A percentile compares a stretch with the other conserved stretches of the same genome.
Conservation (phyloP, 192 early-diverging fungal species). For the Allomyces macrogynus region DNA sequence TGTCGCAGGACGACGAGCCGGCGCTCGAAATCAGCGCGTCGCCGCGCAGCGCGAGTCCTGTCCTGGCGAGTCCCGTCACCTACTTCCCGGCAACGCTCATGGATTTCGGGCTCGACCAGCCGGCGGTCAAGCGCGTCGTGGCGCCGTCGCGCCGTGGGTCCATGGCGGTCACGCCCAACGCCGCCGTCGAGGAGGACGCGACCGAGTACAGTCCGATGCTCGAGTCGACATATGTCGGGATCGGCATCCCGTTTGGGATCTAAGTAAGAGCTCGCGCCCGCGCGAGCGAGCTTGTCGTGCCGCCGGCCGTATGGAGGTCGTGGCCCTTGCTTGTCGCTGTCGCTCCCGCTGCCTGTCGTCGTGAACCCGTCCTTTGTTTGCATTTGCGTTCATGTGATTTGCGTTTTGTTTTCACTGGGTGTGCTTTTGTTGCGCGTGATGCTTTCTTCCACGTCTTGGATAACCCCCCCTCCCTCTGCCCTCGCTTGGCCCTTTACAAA, state of each 20-base stretch:
- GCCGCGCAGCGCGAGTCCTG: neutral
- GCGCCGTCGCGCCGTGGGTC: no score
- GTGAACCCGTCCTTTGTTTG: no score
- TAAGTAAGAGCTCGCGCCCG: neutral
- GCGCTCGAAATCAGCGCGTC: neutral
- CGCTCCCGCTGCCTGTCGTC: no score
- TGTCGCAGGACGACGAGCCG: neutral
- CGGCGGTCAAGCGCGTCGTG: neutral
- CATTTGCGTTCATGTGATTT: no score
- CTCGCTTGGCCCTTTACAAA: no score
- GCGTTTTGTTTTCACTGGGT: no score
- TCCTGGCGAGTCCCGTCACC: neutral
- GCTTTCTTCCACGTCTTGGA: no score
- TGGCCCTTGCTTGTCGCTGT: neutral
- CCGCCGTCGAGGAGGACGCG: neutral
- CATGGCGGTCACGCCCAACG: neutral
- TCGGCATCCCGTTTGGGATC: neutral
- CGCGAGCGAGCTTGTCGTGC: no score
- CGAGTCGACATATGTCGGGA: neutral
- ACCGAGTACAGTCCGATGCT: neutral
- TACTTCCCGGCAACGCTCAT: neutral
- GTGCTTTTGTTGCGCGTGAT: no score
- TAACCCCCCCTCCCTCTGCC: no score
- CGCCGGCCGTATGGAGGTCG: no score
- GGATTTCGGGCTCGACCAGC: neutral